These are phyloP conservation scores for Metschnikowia drakensbergensis DNA, from an alignment of 805 yeast species.

Conservation along the genomic window DNA sequence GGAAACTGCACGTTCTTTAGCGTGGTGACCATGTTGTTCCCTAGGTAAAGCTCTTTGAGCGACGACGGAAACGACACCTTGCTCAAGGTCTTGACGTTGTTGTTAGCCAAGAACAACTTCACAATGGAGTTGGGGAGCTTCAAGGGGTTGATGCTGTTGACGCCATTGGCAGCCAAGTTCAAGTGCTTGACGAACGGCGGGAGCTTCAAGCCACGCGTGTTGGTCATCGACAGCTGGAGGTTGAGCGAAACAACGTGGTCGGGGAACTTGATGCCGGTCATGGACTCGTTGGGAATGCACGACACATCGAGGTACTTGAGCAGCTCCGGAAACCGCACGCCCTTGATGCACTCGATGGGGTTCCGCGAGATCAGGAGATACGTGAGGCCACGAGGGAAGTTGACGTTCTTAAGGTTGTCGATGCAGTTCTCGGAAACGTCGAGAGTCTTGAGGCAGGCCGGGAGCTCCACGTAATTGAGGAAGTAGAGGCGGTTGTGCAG, in stretches of 20 bases:
- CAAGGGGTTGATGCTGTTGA: conserved; percentile 43
- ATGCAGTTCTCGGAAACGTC: conserved; percentile 40
- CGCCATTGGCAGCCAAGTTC: conserved; percentile 38
- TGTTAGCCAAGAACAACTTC: conserved; percentile 33
- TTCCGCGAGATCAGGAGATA: conserved; percentile 32
- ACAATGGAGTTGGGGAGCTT: conserved; percentile 40
- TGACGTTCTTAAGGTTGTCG: conserved; percentile 35
- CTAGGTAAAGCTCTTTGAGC: conserved; percentile 35
- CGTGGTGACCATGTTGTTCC: conserved; percentile 43
- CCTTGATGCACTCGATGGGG: conserved; percentile 42
- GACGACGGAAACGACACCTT: conserved; percentile 39
- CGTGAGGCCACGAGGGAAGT: conserved; percentile 32
- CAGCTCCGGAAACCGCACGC: conserved; percentile 38
- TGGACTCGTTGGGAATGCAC: conserved; percentile 42
- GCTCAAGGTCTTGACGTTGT: conserved; percentile 43
- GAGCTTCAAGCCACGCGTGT: conserved; percentile 40
- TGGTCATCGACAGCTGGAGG: conserved; percentile 43
- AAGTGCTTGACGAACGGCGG: conserved; percentile 30
- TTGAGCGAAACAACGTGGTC: conserved; percentile 35
- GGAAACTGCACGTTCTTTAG: conserved; percentile 43
- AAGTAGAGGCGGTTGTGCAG: conserved; percentile 38
- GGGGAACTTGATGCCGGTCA: conserved; percentile 46
- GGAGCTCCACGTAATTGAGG: conserved; percentile 38
- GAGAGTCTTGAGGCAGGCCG: conserved; percentile 25
- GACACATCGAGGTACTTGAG: conserved; percentile 37